Evolutionary conservation across 352 stramenopile species (phyloP), one percentile per base, ranked within the genome.

Genomic region (Sclerospora graminicola): DNA sequence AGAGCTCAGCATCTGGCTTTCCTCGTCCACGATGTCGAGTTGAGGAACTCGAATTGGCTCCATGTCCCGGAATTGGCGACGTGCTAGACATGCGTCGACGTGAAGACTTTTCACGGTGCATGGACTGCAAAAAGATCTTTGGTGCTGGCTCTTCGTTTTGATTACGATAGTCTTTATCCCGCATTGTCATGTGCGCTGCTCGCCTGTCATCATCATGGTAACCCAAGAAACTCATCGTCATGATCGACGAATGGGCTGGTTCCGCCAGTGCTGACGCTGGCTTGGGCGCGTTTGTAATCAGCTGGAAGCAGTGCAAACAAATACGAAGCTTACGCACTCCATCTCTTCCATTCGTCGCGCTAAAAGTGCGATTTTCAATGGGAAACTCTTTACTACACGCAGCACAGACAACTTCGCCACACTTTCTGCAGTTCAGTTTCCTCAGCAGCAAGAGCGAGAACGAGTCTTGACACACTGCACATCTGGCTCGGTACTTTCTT

Each of bases 401-500:
- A n/a, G 76, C 79, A 37, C 81, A 93, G 8, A 93, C 79, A 8
- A 93, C 81, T 58, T 93, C 79, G 2, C 81, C 81, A 37, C 81
- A 93, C 51, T 93, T 93, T 26, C 81, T 71, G 48, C 81, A 93
- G 48, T 85, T 88, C 40, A 89, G 60, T 42, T 93, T 93, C 45
- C 77, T 70, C 33, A 89, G 48, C 43, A 89, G 36, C 54, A 93
- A 50, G 28, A 93, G 42, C n/a, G 69, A 80, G 55, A 93, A 93
- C 34, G 72, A 87, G 51, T 90, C 81, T 24, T 82, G 64, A 43
- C 81, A 93, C 10, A 93, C 79, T 0, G 65, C 60, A 42, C 81
- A 93, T 21, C 69, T 64, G 19, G 60, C 66, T 13, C 79, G 69
- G 42, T 89, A 85, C 45, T 84, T 86, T 44, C 85, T 86, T 5